phyloP scores from a whole-genome alignment of 2,329 filamentous ascomycete species.

The Ceratocystis destructans region DNA sequence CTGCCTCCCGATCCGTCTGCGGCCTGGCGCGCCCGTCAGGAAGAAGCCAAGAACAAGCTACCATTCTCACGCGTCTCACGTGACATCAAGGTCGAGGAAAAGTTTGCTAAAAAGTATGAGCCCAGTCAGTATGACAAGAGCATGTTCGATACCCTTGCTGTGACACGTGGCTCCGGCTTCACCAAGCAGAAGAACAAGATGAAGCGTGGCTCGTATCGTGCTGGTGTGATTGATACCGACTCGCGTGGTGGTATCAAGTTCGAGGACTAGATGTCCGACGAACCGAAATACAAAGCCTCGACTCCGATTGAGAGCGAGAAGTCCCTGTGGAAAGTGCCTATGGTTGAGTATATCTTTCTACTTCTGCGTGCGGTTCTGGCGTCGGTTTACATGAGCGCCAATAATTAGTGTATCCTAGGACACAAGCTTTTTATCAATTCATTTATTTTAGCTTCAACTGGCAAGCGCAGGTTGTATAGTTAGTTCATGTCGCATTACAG shows the following conservation, averaged over 20 bases:
- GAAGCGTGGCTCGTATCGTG: conserved; percentile 80
- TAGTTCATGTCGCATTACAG: background rate
- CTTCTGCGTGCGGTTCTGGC: background rate
- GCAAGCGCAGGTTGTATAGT: background rate
- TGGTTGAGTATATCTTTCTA: too few relatives aligned
- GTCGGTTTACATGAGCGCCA: background rate
- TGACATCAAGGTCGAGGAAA: conserved; percentile 52
- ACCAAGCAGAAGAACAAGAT: conserved; percentile 99
- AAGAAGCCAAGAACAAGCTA: conserved; percentile 42
- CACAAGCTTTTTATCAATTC: conserved; percentile 18
- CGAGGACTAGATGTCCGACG: conserved; percentile 48
- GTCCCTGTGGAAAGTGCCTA: too few relatives aligned
- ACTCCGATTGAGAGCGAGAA: too few relatives aligned
- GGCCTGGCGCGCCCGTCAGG: conserved; percentile 28
- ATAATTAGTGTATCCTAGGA: conserved; percentile 19
- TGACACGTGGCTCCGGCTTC: conserved; percentile 92
- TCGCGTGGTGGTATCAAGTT: conserved; percentile 86
- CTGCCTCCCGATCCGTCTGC: conserved; percentile 38
- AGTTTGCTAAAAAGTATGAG: conserved; percentile 68
- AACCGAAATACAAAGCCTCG: too few relatives aligned
- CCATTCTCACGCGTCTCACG: conserved; percentile 68
- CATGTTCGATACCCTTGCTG: conserved; percentile 74
- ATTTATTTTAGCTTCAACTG: background rate
- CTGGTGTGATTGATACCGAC: conserved; percentile 71
- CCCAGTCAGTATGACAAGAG: conserved; percentile 78